A percentile compares a stretch with the other conserved stretches of the same genome.
These are phyloP conservation scores for Ophiostoma ulmi DNA, from an alignment of 2,329 filamentous ascomycete species.

Conservation along the genomic window DNA sequence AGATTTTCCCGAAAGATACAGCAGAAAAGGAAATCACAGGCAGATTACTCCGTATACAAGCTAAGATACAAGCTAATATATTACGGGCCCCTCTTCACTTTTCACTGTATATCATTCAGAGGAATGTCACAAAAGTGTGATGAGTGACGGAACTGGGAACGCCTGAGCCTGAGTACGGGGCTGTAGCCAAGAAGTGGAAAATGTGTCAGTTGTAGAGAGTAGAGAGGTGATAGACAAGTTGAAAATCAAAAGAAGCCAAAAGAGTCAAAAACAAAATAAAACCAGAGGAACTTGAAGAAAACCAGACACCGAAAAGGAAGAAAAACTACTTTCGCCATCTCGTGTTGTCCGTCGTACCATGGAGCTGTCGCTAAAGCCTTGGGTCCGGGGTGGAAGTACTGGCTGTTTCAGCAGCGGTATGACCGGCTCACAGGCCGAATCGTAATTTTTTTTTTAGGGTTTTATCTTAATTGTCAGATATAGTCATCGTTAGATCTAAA, in stretches of 20 bases:
- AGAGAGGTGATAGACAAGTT: neutral
- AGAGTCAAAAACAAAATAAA: neutral
- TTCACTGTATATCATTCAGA: neutral
- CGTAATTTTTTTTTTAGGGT: neutral
- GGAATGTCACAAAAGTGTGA: conserved; percentile 2
- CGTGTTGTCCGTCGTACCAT: conserved; percentile 7
- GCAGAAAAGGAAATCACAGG: conserved; percentile 4
- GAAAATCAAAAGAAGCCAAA: neutral
- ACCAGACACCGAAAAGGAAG: no score
- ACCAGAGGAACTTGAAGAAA: neutral
- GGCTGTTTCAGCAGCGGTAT: conserved; percentile 4
- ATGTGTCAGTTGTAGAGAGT: neutral
- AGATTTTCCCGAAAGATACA: neutral
- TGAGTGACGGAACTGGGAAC: neutral
- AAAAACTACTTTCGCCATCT: neutral
- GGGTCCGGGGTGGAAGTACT: conserved; percentile 14
- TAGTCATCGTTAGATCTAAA: neutral
- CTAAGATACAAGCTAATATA: neutral
- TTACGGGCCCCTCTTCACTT: neutral
- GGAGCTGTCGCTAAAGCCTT: neutral
- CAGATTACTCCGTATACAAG: neutral
- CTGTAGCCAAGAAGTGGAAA: conserved; percentile 4
- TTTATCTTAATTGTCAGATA: no score
- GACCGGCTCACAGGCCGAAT: neutral
- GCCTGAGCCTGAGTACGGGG: neutral